These are phyloP conservation scores for Phytophthora niederhauseri DNA, from an alignment of 352 stramenopile genomes.

Conservation along the genomic window DNA sequence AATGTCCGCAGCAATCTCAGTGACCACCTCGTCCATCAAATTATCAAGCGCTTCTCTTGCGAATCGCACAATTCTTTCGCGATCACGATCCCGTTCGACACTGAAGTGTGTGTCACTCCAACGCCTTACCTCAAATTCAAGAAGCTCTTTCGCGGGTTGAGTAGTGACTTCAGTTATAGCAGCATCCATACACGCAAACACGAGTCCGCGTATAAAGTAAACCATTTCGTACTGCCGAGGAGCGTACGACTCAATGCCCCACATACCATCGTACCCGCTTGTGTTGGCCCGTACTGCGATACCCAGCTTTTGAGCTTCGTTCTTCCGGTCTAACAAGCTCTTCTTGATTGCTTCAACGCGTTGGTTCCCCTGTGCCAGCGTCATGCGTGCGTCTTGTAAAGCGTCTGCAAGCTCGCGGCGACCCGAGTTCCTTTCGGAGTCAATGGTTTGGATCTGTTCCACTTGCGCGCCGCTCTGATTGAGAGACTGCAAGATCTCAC, in stretches of 20 bases:
- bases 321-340: conserved; percentile 30
- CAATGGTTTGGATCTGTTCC: conserved; percentile 30
- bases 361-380: conserved; percentile 22
- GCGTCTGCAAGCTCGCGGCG: conserved; percentile 30
- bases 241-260: conserved; percentile 52
- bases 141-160: conserved; percentile 35
- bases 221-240: conserved; percentile 35
- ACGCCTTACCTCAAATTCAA: conserved; percentile 38
- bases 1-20: conserved; percentile 47
- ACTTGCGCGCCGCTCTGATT: conserved; percentile 44
- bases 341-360: conserved; percentile 38
- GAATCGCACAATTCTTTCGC: conserved; percentile 1
- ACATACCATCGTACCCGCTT: conserved; percentile 36
- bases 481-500: conserved; percentile 42
- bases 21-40: conserved; percentile 36
- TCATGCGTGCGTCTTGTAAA: conserved; percentile 37
- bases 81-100: conserved; percentile 30
- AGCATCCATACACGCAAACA: conserved; percentile 49
- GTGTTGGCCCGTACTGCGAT: not conserved
- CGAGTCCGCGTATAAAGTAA: conserved; percentile 47
- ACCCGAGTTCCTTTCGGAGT: conserved; percentile 33
- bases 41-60: conserved; percentile 20
- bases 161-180: conserved; percentile 25
- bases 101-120: conserved; percentile 29
- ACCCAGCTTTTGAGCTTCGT: conserved; percentile 33